Evolutionary conservation across 345 rosid genomes (phyloP), one percentile per base, ranked within the genome.

Genomic region (Noccaea bulbosa): DNA sequence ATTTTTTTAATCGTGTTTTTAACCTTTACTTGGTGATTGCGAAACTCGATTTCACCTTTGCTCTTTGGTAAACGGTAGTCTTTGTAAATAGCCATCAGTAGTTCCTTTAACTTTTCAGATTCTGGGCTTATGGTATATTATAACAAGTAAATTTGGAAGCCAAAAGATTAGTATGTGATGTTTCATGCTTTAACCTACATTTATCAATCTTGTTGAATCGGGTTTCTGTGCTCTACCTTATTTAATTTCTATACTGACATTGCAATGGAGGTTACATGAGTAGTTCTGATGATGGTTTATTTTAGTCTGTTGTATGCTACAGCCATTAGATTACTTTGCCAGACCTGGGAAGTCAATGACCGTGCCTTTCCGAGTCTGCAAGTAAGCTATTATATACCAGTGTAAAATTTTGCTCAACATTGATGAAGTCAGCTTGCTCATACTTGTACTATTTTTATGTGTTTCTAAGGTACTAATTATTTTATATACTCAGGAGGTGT

Each of bases 291-390:
- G 69, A 62, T 68, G 17, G 50, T 73, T 76, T 78, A 37, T 81
- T 78, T 81, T 86, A 93, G 97, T 75, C 83, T 84, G 67, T 81
- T 90, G 83, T 86, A 84, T 75, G 89, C 87, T 48, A 84, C 96
- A 75, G 94, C 93, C 70, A 77, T 79, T 79, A 96, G 98, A 79
- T 87, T 93, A 82, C 97, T 93, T 78, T 93, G 93, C 74, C 91
- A 85, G 78, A 86, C 96, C 55, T 93, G 97, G 98, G 83, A 77
- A 73, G 80, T 79, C 78, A 90, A 88, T 83, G 98, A 90, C 73
- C 94, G 93, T 59, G 88, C 87, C 79, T 93, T 93, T 87, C 81
- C 84, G 33, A 90, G 86, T 76, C 78, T 93, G 76, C 89, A 88
- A 83, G 80, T 76, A 75, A 75, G 74, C 51, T 46, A 35, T 52